These are phyloP conservation scores for Populus pruinosa DNA, from an alignment of 345 rosid species.

Conservation along the genomic window DNA sequence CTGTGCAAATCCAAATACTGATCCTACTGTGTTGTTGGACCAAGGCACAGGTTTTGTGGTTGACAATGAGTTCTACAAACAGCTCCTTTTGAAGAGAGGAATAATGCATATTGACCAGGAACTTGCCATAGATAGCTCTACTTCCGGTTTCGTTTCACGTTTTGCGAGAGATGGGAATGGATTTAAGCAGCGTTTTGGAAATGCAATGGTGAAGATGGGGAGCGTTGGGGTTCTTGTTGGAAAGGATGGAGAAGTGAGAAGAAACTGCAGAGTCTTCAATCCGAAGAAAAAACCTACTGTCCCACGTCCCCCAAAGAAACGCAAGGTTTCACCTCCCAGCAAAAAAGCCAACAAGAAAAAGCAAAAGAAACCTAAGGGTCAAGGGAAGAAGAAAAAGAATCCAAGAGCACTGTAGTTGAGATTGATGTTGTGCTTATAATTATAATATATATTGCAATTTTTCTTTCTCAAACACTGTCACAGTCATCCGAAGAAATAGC, in stretches of 20 bases:
- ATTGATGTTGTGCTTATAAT: no score
- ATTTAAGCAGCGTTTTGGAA: constrained; percentile 44
- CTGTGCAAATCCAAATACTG: constrained; percentile 26
- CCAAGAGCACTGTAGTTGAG: no score
- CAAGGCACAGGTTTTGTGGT: constrained; percentile 46
- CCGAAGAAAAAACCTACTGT: not conserved
- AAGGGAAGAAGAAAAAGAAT: not conserved
- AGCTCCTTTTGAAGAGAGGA: constrained; percentile 45
- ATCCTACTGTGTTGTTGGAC: constrained; percentile 60
- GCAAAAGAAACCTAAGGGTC: not conserved
- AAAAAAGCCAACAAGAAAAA: not conserved
- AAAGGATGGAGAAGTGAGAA: constrained; percentile 53
- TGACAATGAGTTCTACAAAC: constrained; percentile 48
- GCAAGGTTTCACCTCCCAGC: not conserved
- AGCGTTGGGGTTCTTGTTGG: constrained; percentile 49
- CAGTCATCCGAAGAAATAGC: no score
- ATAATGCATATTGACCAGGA: constrained; percentile 58
- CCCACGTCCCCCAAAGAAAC: not conserved
- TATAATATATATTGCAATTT: no score
- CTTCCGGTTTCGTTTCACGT: constrained; percentile 37
- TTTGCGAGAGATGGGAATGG: constrained; percentile 31
- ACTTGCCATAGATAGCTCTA: constrained; percentile 45
- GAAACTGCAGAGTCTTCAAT: constrained; percentile 55
- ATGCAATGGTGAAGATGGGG: constrained; percentile 64
- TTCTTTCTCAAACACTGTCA: no score